phyloP scores from a whole-genome alignment of 768 basidiomycete species.

The Rhodosporidiobolus odoratus region DNA sequence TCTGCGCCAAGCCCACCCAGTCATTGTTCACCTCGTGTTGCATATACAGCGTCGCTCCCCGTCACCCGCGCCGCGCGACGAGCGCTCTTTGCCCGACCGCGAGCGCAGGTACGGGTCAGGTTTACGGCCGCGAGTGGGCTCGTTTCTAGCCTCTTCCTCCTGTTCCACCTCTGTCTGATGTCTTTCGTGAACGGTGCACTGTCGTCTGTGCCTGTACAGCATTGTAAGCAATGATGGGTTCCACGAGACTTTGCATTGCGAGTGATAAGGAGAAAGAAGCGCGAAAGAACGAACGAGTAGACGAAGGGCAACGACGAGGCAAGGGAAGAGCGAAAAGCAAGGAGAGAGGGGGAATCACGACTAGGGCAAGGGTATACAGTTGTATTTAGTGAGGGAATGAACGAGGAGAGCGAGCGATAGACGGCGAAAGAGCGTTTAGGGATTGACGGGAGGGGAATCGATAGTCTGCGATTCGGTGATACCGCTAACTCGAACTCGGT shows the following conservation, averaged over 20 bases:
- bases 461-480: constrained; percentile 15
- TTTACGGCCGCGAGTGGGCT: too few relatives aligned
- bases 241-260: neutral
- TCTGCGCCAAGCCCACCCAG: too few relatives aligned
- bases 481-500: constrained; percentile 39
- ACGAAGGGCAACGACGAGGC: neutral
- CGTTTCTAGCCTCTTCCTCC: too few relatives aligned
- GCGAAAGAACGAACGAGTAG: neutral
- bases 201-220: too few relatives aligned
- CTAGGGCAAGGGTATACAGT: neutral
- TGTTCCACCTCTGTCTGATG: too few relatives aligned
- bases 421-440: neutral
- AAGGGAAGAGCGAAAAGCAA: neutral
- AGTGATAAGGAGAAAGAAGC: neutral
- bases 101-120: too few relatives aligned
- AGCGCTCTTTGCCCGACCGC: too few relatives aligned
- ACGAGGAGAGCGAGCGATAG: neutral
- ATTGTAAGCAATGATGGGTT: too few relatives aligned
- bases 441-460: neutral
- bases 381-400: neutral
- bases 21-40: too few relatives aligned
- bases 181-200: too few relatives aligned
- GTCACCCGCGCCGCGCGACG: too few relatives aligned
- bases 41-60: too few relatives aligned
- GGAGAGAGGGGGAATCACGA: neutral